These are phyloP conservation scores for Kregervanrija delftensis DNA, from an alignment of 805 yeast genomes.

Conservation along the genomic window DNA sequence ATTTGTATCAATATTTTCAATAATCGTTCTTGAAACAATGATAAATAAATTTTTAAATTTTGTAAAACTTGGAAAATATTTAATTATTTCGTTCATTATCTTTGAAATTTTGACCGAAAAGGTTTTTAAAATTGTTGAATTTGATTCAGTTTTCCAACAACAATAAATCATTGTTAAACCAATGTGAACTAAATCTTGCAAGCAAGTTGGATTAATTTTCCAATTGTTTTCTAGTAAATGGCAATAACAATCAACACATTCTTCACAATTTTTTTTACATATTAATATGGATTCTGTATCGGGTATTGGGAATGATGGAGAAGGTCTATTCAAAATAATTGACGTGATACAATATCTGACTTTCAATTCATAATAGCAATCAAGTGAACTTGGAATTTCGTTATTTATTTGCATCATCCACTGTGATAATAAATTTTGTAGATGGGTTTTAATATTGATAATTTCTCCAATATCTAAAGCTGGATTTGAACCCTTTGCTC, in stretches of 20 bases:
- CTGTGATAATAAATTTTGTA: slow-evolving; percentile 11
- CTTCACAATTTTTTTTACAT: slow-evolving; percentile 16
- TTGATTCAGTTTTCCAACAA: slow-evolving; percentile 18
- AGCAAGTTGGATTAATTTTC: slow-evolving; percentile 13
- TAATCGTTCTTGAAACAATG: slow-evolving; percentile 14
- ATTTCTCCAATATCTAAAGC: slow-evolving; percentile 14
- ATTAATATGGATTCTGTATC: slow-evolving; percentile 9
- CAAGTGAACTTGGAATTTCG: slow-evolving; percentile 12
- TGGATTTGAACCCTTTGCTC: slow-evolving; percentile 17
- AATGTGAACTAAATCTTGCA: slow-evolving; percentile 16
- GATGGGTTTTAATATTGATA: slow-evolving; percentile 4
- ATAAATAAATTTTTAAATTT: slow-evolving; percentile 15
- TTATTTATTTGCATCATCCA: slow-evolving; percentile 16
- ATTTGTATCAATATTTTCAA: slow-evolving; percentile 10
- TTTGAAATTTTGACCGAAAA: slow-evolving; percentile 10
- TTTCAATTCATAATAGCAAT: slow-evolving; percentile 16
- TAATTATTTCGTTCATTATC: slow-evolving; percentile 15
- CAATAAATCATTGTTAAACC: slow-evolving; percentile 21
- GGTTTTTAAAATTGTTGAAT: slow-evolving; percentile 9
- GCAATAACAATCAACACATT: slow-evolving; percentile 12
- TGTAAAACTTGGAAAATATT: slow-evolving; percentile 10
- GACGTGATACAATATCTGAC: slow-evolving; percentile 15
- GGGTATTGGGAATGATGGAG: slow-evolving; percentile 20
- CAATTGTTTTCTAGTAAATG: slow-evolving; percentile 11
- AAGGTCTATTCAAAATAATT: slow-evolving; percentile 18